Base-by-base conservation (phyloP, 129 eudicot species). In the Oenanthe sinensis region DNA sequence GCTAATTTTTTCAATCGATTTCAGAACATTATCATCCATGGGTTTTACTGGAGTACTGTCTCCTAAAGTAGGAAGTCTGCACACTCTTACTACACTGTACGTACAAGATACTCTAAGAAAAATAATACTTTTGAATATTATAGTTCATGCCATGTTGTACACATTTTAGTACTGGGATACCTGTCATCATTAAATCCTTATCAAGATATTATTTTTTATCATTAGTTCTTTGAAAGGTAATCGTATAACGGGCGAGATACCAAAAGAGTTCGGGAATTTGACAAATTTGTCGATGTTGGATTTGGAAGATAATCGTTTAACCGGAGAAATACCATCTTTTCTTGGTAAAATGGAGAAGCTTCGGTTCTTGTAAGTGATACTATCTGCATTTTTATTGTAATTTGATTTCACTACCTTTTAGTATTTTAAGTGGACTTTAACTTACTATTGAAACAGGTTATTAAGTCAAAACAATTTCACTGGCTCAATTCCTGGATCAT, bases 321-420 rank as follows among this genome's bases (percentile, higher is more conserved):
- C 83, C n/a, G 99, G 97, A 76, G 89, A 84, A 86, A 90, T 96
- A 85, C 99, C 99, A 79, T 84, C 97, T 85, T 90, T 96, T 48
- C 90, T 96, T 50, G 97, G 97, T 69, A 96, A 90, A 79, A 85
- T 96, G 30, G 84, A 87, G 82, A 84, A 81, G 80, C 97, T 96
- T 79, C 89, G 85, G 19, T 89, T 77, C 81, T 79, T 96, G 99
- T 96, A 81, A 87, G 99, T 81, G 69, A 68, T 15, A 40, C 28
- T 54, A 14, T 81, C 43, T 73, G 48, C 28, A 39, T 10, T 49
- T 48, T 50, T 36, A 7, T 77, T 63, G 4, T 26, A 37, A 20
- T 17, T 24, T 46, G 15, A 12, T 45, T 74, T 4, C 11, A 8
- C 19, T 52, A 22, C 42, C 63, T 49, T 55, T 4, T 26, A 33